Evolutionary conservation across 2,329 filamentous ascomycete species (phyloP), one percentile per base, ranked within the genome.

Genomic region (Hypoxylon sp.): DNA sequence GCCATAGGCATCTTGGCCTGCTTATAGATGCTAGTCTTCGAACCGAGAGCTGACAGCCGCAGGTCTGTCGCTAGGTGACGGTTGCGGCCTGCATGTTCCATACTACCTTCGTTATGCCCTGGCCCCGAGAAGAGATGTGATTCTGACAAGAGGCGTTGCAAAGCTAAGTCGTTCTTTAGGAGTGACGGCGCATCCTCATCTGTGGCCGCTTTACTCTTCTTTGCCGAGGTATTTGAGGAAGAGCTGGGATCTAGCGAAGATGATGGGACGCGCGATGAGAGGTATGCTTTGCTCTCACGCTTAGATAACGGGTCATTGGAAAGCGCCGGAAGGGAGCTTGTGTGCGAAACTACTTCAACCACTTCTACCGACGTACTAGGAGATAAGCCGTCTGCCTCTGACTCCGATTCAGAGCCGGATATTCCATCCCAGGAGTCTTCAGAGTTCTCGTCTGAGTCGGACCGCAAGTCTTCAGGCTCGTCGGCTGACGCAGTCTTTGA

Each of bases 1-100:
- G 89, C 82, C 86, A 97, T 92, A 17, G 96, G 95, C 93, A 98
- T 97, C 73, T 91, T 94, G 64, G 90, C 87, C 80, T 97, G 94
- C 62, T 85, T 85, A 72, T 91, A 90, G 50, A 97, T 86, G 19
- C 91, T 93, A 5, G 82, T 79, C 75, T 92, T 94, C n/a, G 91
- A 89, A 6, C 94, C 94, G 2, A 98, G 86, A 10, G 91, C 87
- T 77, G 93, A 92, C 51, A 98, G 84, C 64, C 95, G 91, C 71
- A 98, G 82, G 79, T 98, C 95, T 5, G 92, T 88, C 0, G 94
- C 93, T 79, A 92, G 93, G 72, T 93, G 89, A 32, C 94, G 89
- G 73, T 91, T 91, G 74, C 89, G 90, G 59, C 94, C 94, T 2
- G 83, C 81, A 30, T 79, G 77, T 55, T 76, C 75, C 2, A 63